These are phyloP conservation scores for Clausena lansium DNA, from an alignment of 345 rosid species.

Conservation along the genomic window DNA sequence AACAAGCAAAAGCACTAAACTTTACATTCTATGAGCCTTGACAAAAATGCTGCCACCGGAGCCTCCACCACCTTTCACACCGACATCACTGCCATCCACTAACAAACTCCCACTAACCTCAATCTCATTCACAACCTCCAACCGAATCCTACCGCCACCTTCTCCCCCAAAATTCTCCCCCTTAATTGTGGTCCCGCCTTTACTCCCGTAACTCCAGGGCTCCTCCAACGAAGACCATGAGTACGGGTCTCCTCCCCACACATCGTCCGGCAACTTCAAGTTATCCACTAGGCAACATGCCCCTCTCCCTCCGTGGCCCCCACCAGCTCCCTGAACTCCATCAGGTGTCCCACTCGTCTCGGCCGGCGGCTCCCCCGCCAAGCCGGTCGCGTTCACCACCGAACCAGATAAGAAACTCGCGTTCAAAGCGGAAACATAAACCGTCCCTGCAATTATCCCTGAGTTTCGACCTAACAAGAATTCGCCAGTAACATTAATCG, in stretches of 20 bases:
- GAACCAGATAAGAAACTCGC: constrained; percentile 40
- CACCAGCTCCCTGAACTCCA: constrained; percentile 60
- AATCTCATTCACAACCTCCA: constrained; percentile 30
- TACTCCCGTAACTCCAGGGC: constrained; percentile 72
- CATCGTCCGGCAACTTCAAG: constrained; percentile 62
- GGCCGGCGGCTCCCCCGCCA: constrained; percentile 61
- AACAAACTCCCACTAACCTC: constrained; percentile 49
- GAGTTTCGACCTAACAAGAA: constrained; percentile 41
- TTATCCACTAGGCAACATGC: constrained; percentile 61
- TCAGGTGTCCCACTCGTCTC: constrained; percentile 65
- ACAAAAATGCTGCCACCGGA: constrained; percentile 68
- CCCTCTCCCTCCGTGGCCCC: constrained; percentile 73
- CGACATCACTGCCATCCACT: constrained; percentile 59
- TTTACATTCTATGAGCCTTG: constrained; percentile 60
- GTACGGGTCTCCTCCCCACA: constrained; percentile 76
- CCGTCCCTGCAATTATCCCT: constrained; percentile 36
- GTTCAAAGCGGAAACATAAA: constrained; percentile 40
- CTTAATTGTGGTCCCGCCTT: constrained; percentile 66
- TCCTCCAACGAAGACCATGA: constrained; percentile 60
- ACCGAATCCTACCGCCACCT: constrained; percentile 64
- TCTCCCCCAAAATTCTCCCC: constrained; percentile 61
- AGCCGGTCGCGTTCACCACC: constrained; percentile 44
- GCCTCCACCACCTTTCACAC: constrained; percentile 67
- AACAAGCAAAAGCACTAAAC: neutral
- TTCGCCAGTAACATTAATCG: constrained; percentile 46